A percentile compares a stretch with the other conserved stretches of the same genome.
These are phyloP conservation scores for Picea sitchensis DNA, from an alignment of 75 land plant genomes.

Conservation along the genomic window DNA sequence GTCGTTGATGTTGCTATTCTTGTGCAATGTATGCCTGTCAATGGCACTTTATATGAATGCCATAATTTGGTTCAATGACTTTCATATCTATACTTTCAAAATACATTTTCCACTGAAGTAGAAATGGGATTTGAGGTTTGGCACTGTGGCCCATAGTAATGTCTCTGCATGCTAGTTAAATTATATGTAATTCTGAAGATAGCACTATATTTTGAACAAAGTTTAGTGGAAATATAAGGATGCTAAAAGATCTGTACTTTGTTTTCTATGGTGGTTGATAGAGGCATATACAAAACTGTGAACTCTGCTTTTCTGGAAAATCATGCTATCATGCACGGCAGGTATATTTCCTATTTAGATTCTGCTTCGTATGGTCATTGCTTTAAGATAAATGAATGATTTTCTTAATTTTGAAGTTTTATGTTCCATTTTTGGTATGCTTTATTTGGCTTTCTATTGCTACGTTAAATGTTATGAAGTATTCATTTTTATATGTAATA, in stretches of 20 bases:
- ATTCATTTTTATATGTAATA: too few relatives aligned
- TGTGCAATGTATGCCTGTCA: not conserved
- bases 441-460: not conserved
- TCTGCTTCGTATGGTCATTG: not conserved
- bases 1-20: not conserved
- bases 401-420: not conserved
- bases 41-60: not conserved
- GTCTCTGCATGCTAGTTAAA: not conserved
- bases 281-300: conserved; percentile 70
- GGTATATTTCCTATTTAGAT: conserved; percentile 30
- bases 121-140: not conserved
- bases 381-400: not conserved
- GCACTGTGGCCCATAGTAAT: not conserved
- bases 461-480: too few relatives aligned
- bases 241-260: not conserved
- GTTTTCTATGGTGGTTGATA: conserved; percentile 17
- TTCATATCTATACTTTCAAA: not conserved
- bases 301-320: conserved; percentile 52
- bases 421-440: conserved; percentile 4
- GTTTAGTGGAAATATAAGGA: not conserved
- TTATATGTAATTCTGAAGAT: not conserved
- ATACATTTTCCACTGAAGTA: not conserved
- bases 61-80: not conserved
- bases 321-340: conserved; percentile 61
- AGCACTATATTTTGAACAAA: not conserved